Base-by-base conservation (phyloP, 148 eudicot genomes). In the Agrostemma githago region DNA sequence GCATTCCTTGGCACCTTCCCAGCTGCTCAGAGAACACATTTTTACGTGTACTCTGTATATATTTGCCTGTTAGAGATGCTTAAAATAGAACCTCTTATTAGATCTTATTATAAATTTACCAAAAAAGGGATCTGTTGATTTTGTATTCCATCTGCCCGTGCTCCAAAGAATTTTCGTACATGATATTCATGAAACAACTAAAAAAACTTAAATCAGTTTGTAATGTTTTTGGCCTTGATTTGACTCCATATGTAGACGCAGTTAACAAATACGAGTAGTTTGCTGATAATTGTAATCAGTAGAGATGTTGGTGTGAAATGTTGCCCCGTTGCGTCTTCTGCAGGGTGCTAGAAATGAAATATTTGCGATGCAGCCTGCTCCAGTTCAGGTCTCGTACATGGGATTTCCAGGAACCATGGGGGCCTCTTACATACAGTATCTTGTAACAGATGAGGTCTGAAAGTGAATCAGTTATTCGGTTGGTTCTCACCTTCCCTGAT, bases 301-400 rank as follows among this genome's bases (percentile, higher is more conserved):
- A 68, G 38, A 42, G 57, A 70, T 14, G 39, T 53, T 44, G 15
- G 62, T 14, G 10, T 7, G 42, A 62, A 57, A 19, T 19, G 61
- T 39, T 66, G 6, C 20, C 72, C 54, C 60, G 20, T 26, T 57
- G 64, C 9, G 62, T 2, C 73, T 71, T 66, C 66, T 80, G 78
- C 86, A 95, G 99, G 99, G 99, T 64, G 99, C 97, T 21, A 82
- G 99, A 80, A 95, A 92, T 82, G 99, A 95, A 83, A 90, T 95
- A 80, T 95, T 95, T 85, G 97, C 99, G 58, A 86, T 95, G 97
- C 92, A 95, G 80, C 99, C 99, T 83, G 99, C 99, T 78, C 97
- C 99, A 5, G 82, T 95, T 74, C 99, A 95, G 83, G 99, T 95
- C 62, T 90, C 97, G 3, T 92, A 95, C 80, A 95, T 95, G 99